These are phyloP conservation scores for Colletotrichum navitas DNA, from an alignment of 2,329 filamentous ascomycete species.

Conservation along the genomic window DNA sequence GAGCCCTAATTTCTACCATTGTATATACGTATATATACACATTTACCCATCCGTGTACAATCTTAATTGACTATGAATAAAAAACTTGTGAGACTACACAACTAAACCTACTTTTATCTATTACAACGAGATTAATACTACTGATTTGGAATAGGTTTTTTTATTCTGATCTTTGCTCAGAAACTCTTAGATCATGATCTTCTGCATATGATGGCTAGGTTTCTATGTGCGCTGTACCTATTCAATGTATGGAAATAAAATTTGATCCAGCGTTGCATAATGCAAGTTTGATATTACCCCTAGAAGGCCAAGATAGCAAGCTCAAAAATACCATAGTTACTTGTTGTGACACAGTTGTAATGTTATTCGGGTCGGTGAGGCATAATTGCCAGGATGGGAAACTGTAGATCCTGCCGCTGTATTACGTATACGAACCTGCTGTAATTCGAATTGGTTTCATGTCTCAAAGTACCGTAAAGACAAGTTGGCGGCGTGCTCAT, in stretches of 20 bases:
- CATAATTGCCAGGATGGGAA: neutral
- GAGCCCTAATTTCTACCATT: too few species aligned
- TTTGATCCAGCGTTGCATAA: neutral
- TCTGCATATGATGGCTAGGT: rapidly evolving
- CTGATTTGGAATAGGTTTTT: too few species aligned
- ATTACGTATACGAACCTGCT: neutral
- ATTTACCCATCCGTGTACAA: too few species aligned
- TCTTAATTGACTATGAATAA: too few species aligned
- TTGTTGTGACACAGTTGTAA: neutral
- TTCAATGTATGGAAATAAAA: neutral
- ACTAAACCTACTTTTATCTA: too few species aligned
- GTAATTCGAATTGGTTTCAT: neutral
- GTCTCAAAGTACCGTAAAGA: neutral
- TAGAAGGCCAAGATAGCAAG: neutral
- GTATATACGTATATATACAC: too few species aligned
- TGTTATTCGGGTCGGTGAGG: too few species aligned
- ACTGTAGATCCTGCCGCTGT: neutral
- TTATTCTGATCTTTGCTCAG: neutral
- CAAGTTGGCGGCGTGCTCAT: neutral
- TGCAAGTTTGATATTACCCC: neutral
- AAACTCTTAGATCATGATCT: rapidly evolving
- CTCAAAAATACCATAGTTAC: neutral
- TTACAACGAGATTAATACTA: too few species aligned
- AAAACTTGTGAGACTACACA: neutral
- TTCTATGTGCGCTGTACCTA: neutral